Percentiles rank a stretch among this genome's conserved stretches.
Evolutionary conservation across 768 basidiomycete species (phyloP).

Genomic region (Chalciporus pseudorubinellus): DNA sequence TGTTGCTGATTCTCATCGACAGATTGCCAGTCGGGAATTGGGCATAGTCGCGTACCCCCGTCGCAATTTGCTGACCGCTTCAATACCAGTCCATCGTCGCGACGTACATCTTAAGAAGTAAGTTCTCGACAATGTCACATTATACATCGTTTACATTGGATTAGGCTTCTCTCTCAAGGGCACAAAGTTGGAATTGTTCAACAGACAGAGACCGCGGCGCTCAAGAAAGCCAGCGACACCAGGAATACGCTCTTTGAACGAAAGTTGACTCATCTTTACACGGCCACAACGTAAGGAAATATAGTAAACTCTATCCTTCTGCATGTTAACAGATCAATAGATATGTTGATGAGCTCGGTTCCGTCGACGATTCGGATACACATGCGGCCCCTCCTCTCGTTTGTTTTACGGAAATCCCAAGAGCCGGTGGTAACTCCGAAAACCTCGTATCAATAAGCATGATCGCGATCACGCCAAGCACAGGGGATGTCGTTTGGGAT

Average conservation of each 20-base stretch:
- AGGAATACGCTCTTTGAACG: conserved; percentile 72
- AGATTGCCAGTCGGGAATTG: conserved; percentile 75
- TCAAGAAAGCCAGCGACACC: conserved; percentile 81
- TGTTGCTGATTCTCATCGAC: conserved; percentile 12
- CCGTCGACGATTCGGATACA: conserved; percentile 58
- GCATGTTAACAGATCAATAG: conserved; percentile 39
- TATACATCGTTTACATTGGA: not conserved
- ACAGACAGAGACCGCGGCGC: conserved; percentile 84
- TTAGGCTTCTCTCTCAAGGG: conserved; percentile 71
- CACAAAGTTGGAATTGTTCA: conserved; percentile 81
- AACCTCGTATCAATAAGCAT: conserved; percentile 58
- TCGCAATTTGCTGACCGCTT: conserved; percentile 73
- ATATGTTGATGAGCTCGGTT: conserved; percentile 78
- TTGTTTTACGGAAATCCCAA: conserved; percentile 58
- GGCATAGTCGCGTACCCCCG: conserved; percentile 72
- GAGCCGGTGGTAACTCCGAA: conserved; percentile 12
- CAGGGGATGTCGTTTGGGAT: conserved; percentile 94
- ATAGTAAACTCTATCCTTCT: not conserved
- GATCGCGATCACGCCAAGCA: conserved; percentile 78
- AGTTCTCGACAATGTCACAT: conserved; percentile 7
- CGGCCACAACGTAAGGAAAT: conserved; percentile 74
- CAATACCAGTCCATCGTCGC: conserved; percentile 65
- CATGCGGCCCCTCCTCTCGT: conserved; percentile 66
- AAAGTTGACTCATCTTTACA: conserved; percentile 75
- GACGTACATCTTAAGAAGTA: conserved; percentile 78